These are phyloP conservation scores for Chytriomyces sp. DNA, from an alignment of 192 early-diverging fungal species.

Conservation along the genomic window DNA sequence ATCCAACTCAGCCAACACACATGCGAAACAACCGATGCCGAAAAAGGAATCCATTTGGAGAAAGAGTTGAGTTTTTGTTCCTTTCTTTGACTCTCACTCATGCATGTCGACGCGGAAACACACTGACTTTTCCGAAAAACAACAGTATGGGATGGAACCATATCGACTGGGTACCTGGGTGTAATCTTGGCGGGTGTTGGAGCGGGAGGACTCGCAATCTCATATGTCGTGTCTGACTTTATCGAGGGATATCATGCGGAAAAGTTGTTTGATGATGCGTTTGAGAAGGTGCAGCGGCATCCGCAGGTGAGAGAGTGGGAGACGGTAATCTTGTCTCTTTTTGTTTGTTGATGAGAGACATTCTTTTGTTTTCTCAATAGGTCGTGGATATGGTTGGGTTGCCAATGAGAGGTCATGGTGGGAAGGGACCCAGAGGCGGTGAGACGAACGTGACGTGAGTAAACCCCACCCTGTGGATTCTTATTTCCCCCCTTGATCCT, in stretches of 20 bases:
- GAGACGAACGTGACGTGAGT: constrained; percentile 15
- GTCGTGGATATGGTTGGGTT: constrained; percentile 28
- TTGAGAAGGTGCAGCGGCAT: constrained; percentile 22
- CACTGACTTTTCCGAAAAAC: background rate
- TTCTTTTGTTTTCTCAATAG: background rate
- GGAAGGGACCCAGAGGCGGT: constrained; percentile 20
- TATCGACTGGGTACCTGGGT: constrained; percentile 26
- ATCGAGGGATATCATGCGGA: constrained; percentile 19
- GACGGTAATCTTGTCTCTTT: background rate
- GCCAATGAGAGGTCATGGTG: constrained; percentile 33
- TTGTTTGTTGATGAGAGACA: background rate
- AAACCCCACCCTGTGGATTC: background rate
- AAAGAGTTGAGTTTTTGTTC: background rate
- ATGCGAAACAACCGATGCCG: background rate
- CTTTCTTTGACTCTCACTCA: background rate
- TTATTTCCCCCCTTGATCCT: background rate
- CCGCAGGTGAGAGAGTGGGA: background rate
- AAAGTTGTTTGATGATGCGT: constrained; percentile 31
- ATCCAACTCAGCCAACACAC: background rate
- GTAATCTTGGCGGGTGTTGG: constrained; percentile 29
- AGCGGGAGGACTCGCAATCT: constrained; percentile 17
- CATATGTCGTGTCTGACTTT: constrained; percentile 20
- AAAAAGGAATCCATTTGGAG: background rate
- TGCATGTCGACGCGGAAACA: background rate
- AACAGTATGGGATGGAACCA: background rate